phyloP scores from a whole-genome alignment of 805 yeast genomes.

The Candida manassasensis region DNA sequence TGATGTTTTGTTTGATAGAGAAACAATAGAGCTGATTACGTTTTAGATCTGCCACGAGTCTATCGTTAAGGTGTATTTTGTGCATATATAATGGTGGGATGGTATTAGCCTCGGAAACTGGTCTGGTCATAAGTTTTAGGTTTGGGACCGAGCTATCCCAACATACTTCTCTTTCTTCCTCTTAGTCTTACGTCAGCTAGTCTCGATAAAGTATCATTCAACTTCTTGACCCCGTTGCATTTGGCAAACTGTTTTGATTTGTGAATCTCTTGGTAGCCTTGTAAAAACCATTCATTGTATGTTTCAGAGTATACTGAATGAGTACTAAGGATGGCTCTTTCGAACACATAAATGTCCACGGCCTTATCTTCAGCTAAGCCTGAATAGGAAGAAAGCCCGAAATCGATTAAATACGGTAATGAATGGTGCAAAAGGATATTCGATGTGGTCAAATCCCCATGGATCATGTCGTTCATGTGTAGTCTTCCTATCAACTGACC shows the following conservation, averaged over 20 bases:
- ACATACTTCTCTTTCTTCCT: constrained; percentile 93
- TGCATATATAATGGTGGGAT: too few relatives aligned
- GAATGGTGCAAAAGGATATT: constrained; percentile 56
- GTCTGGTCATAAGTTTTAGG: too few relatives aligned
- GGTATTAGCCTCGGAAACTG: too few relatives aligned
- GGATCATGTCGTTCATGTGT: constrained; percentile 76
- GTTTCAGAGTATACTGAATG: constrained; percentile 68
- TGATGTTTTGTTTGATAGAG: constrained; percentile 6
- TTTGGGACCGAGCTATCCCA: constrained; percentile 43
- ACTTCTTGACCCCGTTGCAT: constrained; percentile 35
- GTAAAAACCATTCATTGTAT: constrained; percentile 67
- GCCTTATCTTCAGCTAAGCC: constrained; percentile 86
- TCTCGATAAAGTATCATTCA: constrained; percentile 53
- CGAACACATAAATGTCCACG: constrained; percentile 92
- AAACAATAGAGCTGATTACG: constrained; percentile 5
- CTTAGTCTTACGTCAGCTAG: constrained; percentile 82
- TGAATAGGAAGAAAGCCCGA: constrained; percentile 81
- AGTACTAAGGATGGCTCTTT: constrained; percentile 85
- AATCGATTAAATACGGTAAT: constrained; percentile 72
- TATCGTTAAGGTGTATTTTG: background rate
- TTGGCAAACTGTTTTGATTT: constrained; percentile 17
- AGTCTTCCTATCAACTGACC: constrained; percentile 66
- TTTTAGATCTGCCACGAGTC: background rate
- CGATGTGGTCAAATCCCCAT: constrained; percentile 92
- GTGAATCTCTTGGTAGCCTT: constrained; percentile 55